phyloP scores from a whole-genome alignment of 2,329 filamentous ascomycete species.

The Talaromyces sp. region DNA sequence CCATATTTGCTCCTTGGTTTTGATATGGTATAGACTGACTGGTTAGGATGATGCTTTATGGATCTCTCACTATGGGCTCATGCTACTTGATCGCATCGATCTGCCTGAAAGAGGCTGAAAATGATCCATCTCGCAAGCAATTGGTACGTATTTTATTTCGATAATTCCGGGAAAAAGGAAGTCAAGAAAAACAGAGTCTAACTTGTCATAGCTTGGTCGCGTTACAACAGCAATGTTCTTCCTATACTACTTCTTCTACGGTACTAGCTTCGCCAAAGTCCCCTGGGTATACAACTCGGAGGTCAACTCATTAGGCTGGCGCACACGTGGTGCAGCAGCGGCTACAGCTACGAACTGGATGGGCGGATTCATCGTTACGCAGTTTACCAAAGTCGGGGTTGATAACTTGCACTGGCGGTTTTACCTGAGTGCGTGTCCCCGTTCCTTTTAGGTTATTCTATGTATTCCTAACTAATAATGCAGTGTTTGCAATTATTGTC shows the following conservation, averaged over 20 bases:
- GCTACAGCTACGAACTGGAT: slow-evolving; percentile 12
- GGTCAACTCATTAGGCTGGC: slow-evolving; percentile 15
- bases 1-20: background rate
- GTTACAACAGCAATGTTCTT: slow-evolving; percentile 10
- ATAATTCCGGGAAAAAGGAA: background rate
- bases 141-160: background rate
- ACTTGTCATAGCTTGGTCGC: slow-evolving; percentile 2
- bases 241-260: slow-evolving; percentile 16
- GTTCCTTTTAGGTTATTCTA: background rate
- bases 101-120: slow-evolving; percentile 11
- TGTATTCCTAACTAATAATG: background rate
- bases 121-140: slow-evolving; percentile 9
- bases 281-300: slow-evolving; percentile 19
- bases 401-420: slow-evolving; percentile 12
- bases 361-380: slow-evolving; percentile 11
- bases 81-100: slow-evolving; percentile 14
- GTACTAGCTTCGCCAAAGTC: slow-evolving; percentile 12
- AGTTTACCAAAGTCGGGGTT: slow-evolving; percentile 11
- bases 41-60: slow-evolving; percentile 14
- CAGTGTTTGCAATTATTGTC: slow-evolving; percentile 7
- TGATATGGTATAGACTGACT: background rate
- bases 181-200: background rate
- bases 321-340: slow-evolving; percentile 14
- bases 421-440: slow-evolving; percentile 5
- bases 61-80: slow-evolving; percentile 12